Conservation (phyloP, 495 filamentous ascomycete genomes). For the Trichocladium antarcticum region DNA sequence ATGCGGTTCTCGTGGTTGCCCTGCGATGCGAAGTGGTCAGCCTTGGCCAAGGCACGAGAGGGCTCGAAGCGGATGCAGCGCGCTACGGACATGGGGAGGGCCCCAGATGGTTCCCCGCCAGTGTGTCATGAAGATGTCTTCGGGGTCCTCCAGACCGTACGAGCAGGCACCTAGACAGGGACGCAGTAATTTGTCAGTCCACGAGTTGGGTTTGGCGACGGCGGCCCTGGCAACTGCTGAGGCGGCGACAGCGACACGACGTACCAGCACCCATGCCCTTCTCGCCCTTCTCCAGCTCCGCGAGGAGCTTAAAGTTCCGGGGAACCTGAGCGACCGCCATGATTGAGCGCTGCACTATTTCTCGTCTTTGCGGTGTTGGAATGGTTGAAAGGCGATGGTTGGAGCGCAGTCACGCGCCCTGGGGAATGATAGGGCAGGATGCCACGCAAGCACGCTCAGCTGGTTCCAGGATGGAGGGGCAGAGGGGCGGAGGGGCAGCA, state of each 20-base stretch:
- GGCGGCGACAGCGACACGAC: constrained; percentile 4
- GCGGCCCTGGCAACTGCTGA: not conserved
- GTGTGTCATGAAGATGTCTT: constrained; percentile 94
- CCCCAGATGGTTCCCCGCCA: constrained; percentile 98
- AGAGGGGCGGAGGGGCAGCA: constrained; percentile 9
- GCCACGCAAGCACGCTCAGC: not conserved
- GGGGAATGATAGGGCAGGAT: not conserved
- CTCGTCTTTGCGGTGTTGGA: not conserved
- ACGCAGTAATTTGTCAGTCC: not conserved
- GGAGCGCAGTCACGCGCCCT: not conserved
- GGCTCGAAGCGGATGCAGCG: not conserved
- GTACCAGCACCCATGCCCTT: constrained; percentile 90
- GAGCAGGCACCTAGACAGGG: constrained; percentile 72
- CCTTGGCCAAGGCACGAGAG: not conserved
- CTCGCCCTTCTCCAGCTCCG: constrained; percentile 98
- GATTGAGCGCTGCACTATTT: not conserved
- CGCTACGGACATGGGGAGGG: constrained; percentile 69
- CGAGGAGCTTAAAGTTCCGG: constrained; percentile 87
- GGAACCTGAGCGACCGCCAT: constrained; percentile 67
- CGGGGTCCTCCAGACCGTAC: constrained; percentile 87
- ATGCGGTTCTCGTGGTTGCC: constrained; percentile 96
- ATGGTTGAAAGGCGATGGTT: not conserved
- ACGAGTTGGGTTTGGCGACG: not conserved
- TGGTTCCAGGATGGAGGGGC: not conserved
- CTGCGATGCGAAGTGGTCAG: constrained; percentile 35